A percentile compares a stretch with the other conserved stretches of the same genome.
Evolutionary conservation across 306 rosid genomes (phyloP).

Genomic region (Vigna hirtella): DNA sequence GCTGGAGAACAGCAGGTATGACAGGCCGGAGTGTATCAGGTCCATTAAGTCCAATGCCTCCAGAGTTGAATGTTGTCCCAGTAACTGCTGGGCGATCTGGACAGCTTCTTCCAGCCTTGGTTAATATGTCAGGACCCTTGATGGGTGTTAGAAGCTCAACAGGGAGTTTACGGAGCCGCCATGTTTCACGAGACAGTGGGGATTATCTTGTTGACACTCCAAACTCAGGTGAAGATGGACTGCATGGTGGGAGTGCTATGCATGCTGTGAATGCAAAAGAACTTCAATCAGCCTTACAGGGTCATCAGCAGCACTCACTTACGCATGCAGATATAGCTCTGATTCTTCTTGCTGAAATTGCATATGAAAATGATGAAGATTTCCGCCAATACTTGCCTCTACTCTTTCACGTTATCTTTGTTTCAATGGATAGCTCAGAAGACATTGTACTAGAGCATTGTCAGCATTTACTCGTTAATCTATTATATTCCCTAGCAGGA

Average conservation of each 20-base stretch:
- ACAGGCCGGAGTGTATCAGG: constrained; percentile 98
- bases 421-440: constrained; percentile 99
- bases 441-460: constrained; percentile 98
- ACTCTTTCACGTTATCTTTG: constrained; percentile 96
- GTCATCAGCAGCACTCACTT: constrained; percentile 98
- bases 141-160: constrained; percentile 99
- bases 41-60: constrained; percentile 97
- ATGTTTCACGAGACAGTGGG: constrained; percentile 97
- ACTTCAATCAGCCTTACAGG: constrained; percentile 98
- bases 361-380: constrained; percentile 99
- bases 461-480: constrained; percentile 98
- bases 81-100: constrained; percentile 91
- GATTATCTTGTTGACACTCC: constrained; percentile 98
- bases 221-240: constrained; percentile 95
- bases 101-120: constrained; percentile 92
- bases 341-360: constrained; percentile 97
- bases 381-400: constrained; percentile 98
- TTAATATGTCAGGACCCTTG: constrained; percentile 98
- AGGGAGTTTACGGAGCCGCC: constrained; percentile 95
- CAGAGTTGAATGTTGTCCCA: constrained; percentile 87
- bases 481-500: constrained; percentile 95
- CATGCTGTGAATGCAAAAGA: constrained; percentile 93
- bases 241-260: constrained; percentile 64
- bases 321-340: constrained; percentile 98
- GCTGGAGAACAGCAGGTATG: constrained; percentile 97